Base-by-base conservation (phyloP, 1,139 yeast genomes). In the Lodderomyces jiufengensis region DNA sequence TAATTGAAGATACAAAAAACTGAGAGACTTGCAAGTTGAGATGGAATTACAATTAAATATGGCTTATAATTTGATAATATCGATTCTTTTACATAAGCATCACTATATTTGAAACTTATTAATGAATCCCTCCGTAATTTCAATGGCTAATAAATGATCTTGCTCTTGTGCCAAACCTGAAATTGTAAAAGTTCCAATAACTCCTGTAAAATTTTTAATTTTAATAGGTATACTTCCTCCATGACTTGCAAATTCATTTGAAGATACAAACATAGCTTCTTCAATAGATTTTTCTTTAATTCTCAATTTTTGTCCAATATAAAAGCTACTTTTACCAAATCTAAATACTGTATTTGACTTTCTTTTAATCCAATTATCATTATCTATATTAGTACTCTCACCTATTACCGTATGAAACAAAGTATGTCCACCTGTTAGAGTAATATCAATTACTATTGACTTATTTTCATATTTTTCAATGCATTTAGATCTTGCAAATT, bases 181-280 rank as follows among this genome's bases (percentile, higher is more conserved):
- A 26, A 78, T 68, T n/a, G 81, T 76, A 32, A 78, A 60, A 3
- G 77, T 71, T 2, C 73, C 86, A 26, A 76, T 61, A 20, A 76
- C 59, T 14, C 69, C 66, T 44, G 70, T 78, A 27, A 61, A 51
- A 20, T 63, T 63, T 9, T 56, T 53, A 12, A 76, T 60, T 34
- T 70, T 63, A 33, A 79, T 57, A 2, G 84, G 84, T 36, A 78
- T 70, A 36, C 78, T 76, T 30, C 85, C 85, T 9, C 84, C 86
- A 46, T 78, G 84, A 33, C 67, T 55, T 9, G 83, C 78, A 47
- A 65, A 78, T n/a, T 76, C 79, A 20, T 47, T 43, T 13, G 70
- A 61, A 16, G 68, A 59, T 24, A 67, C 50, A 44, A 61, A 70
- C 41, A 65, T 62, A n/a, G 68, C 70, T 13, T 66, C 66, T 35